Conservation (phyloP, 345 rosid species). For the Syzygium grande region DNA sequence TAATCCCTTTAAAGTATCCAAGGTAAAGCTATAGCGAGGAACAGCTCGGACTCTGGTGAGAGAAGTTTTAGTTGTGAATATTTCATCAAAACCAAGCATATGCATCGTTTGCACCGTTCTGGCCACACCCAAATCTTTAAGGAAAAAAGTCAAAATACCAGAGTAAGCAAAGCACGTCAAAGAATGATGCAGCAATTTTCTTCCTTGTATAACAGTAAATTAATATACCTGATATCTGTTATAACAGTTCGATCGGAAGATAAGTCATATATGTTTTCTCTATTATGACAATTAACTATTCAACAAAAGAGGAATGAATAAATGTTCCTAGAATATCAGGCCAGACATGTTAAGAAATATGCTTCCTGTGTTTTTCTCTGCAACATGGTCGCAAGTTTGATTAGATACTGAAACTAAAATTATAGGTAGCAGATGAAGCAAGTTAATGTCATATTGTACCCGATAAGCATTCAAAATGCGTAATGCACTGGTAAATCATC, state of each 20-base stretch:
- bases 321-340: background rate
- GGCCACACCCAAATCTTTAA: conserved; percentile 92
- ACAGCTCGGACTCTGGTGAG: conserved; percentile 76
- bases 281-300: background rate
- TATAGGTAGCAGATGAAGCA: background rate
- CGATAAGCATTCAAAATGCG: background rate
- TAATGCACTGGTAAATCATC: background rate
- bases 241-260: background rate
- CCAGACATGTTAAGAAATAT: background rate
- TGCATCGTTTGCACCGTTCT: conserved; percentile 79
- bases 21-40: conserved; percentile 72
- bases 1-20: conserved; percentile 58
- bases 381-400: background rate
- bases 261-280: background rate
- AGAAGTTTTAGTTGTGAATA: conserved; percentile 65
- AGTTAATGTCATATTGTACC: background rate
- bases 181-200: background rate
- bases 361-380: background rate
- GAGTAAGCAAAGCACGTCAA: background rate
- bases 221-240: background rate
- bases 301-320: background rate
- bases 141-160: background rate
- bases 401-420: background rate
- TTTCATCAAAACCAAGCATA: conserved; percentile 53
- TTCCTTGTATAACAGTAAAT: background rate